Evolutionary conservation across 805 yeast species (phyloP).

Genomic region (Yamadazyma scolyti): DNA sequence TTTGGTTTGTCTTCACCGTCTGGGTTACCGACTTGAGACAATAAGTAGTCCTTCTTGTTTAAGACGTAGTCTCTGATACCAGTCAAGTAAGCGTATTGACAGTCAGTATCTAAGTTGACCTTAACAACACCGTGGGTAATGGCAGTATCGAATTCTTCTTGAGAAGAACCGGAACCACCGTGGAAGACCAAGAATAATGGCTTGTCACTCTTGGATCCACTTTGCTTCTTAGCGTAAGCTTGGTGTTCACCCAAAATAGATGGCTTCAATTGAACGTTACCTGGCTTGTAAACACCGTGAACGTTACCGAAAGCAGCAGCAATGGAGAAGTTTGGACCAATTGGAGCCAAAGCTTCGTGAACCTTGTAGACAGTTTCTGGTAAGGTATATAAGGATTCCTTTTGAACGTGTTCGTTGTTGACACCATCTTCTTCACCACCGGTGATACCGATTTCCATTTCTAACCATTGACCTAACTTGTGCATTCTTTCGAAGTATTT

Average conservation of each 20-base stretch:
- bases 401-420: conserved; percentile 90
- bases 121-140: conserved; percentile 94
- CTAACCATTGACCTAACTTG: conserved; percentile 95
- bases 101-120: conserved; percentile 98
- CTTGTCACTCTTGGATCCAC: conserved; percentile 47
- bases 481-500: conserved; percentile 93
- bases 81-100: conserved; percentile 94
- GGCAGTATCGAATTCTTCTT: conserved; percentile 86
- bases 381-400: conserved; percentile 85
- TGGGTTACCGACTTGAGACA: conserved; percentile 95
- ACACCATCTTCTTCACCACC: conserved; percentile 99
- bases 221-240: conserved; percentile 71
- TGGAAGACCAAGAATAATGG: conserved; percentile 99
- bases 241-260: conserved; percentile 95
- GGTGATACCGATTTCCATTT: conserved; percentile 99
- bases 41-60: conserved; percentile 91
- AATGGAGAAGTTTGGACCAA: conserved; percentile 97
- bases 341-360: conserved; percentile 82
- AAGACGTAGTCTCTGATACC: conserved; percentile 98
- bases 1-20: conserved; percentile 98
- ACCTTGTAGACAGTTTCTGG: conserved; percentile 94
- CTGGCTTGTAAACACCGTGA: conserved; percentile 99
- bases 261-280: conserved; percentile 93
- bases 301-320: conserved; percentile 99
- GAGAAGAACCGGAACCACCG: conserved; percentile 99